These are phyloP conservation scores for Candida quercuum DNA, from an alignment of 805 yeast species.

Conservation along the genomic window DNA sequence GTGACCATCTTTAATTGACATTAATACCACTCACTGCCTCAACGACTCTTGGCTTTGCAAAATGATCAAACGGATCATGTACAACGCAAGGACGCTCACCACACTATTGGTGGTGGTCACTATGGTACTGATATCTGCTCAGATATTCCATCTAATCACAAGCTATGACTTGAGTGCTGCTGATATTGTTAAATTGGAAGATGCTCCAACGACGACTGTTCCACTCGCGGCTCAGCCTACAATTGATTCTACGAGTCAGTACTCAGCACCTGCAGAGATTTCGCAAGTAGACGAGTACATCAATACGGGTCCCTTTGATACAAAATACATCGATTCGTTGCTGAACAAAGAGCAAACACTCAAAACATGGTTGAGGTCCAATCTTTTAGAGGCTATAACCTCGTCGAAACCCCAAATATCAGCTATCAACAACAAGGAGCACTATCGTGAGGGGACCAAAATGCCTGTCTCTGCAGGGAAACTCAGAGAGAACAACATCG, in stretches of 20 bases:
- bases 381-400: slow-evolving; percentile 9
- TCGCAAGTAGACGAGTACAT: not conserved
- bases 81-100: not conserved
- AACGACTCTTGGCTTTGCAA: not conserved
- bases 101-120: not conserved
- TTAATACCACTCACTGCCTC: not conserved
- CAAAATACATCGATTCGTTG: slow-evolving; percentile 7
- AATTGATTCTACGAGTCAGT: no score
- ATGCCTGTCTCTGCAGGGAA: slow-evolving; percentile 22
- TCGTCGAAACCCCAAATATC: slow-evolving; percentile 12
- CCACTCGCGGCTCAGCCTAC: no score
- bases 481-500: slow-evolving; percentile 18
- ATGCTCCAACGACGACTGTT: no score
- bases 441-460: slow-evolving; percentile 18
- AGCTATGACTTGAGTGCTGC: no score
- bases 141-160: not conserved
- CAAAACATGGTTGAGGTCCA: slow-evolving; percentile 16
- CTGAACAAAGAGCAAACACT: slow-evolving; percentile 8
- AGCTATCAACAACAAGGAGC: slow-evolving; percentile 18
- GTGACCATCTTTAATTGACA: not conserved
- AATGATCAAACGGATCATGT: not conserved
- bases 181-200: no score
- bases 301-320: slow-evolving; percentile 6
- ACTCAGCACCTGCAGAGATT: not conserved
- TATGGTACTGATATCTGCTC: not conserved